phyloP scores from a whole-genome alignment of 768 basidiomycete species.

The Lactifluus rugatus region DNA sequence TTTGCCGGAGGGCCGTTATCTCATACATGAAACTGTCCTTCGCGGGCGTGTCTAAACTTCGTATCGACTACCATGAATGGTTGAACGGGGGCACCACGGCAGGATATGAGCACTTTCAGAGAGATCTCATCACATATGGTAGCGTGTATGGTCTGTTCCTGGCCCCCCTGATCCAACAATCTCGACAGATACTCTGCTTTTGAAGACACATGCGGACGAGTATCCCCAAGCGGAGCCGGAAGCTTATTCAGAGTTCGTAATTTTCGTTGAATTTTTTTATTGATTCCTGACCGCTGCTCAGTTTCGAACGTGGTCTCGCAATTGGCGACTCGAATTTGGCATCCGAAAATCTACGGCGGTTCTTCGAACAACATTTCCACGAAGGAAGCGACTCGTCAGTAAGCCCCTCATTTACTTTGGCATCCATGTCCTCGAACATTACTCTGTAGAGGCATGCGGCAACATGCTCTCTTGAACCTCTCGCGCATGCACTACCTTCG shows the following conservation, averaged over 20 bases:
- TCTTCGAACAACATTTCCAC: slow-evolving; percentile 82
- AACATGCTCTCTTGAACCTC: slow-evolving; percentile 69
- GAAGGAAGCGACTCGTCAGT: slow-evolving; percentile 72
- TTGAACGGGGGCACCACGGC: slow-evolving; percentile 36
- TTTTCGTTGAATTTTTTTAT: not conserved
- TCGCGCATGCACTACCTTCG: slow-evolving; percentile 70
- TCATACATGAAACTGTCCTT: slow-evolving; percentile 72
- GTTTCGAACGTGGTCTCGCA: slow-evolving; percentile 57
- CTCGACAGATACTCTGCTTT: slow-evolving; percentile 20
- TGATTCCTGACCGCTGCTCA: slow-evolving; percentile 26
- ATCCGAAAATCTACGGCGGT: slow-evolving; percentile 60
- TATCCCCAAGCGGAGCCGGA: slow-evolving; percentile 15
- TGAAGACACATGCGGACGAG: slow-evolving; percentile 20
- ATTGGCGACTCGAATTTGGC: slow-evolving; percentile 63
- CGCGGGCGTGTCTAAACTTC: slow-evolving; percentile 55
- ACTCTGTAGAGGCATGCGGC: slow-evolving; percentile 56
- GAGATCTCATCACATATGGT: slow-evolving; percentile 19
- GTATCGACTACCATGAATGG: slow-evolving; percentile 61
- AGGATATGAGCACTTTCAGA: slow-evolving; percentile 33
- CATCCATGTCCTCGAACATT: not conserved
- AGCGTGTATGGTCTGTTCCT: not conserved
- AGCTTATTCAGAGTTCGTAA: slow-evolving; percentile 14
- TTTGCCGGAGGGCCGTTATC: slow-evolving; percentile 66
- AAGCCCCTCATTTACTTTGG: not conserved
- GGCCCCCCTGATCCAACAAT: not conserved